These are phyloP conservation scores for Termitomyces sp. DNA, from an alignment of 768 basidiomycete genomes.

Conservation along the genomic window DNA sequence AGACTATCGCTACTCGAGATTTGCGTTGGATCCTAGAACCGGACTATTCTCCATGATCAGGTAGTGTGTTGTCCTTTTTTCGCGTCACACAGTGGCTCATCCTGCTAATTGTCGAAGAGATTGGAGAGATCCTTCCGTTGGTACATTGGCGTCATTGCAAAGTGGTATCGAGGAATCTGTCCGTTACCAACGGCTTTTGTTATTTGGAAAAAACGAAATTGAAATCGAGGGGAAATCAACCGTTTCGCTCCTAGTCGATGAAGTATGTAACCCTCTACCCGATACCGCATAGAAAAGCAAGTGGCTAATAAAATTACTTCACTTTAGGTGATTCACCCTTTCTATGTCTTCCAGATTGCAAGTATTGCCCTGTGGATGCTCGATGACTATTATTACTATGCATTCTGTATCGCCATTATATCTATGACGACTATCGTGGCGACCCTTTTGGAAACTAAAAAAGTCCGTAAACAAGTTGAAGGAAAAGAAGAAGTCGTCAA, in stretches of 20 bases:
- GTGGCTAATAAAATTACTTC: not conserved
- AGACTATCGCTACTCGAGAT: slow-evolving; percentile 91
- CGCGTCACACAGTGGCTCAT: not conserved
- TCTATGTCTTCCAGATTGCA: slow-evolving; percentile 97
- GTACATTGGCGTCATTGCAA: slow-evolving; percentile 53
- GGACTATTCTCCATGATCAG: slow-evolving; percentile 80
- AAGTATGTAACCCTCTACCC: slow-evolving; percentile 44
- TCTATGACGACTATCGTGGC: slow-evolving; percentile 78
- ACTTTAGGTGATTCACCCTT: slow-evolving; percentile 83
- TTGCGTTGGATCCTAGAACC: slow-evolving; percentile 78
- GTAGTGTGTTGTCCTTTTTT: slow-evolving; percentile 35
- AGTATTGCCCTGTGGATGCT: slow-evolving; percentile 92
- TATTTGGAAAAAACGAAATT: slow-evolving; percentile 86
- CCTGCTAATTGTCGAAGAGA: slow-evolving; percentile 48
- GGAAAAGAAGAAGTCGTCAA: not conserved
- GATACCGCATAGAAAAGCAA: not conserved
- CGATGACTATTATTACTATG: slow-evolving; percentile 96
- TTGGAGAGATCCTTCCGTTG: slow-evolving; percentile 85
- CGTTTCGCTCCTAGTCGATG: slow-evolving; percentile 75
- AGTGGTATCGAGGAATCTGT: slow-evolving; percentile 52
- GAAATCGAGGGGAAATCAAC: slow-evolving; percentile 88
- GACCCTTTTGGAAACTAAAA: slow-evolving; percentile 89
- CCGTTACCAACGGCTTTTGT: slow-evolving; percentile 56
- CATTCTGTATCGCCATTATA: slow-evolving; percentile 93
- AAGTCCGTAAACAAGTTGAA: slow-evolving; percentile 40